phyloP scores from a whole-genome alignment of 257 asterid species.

The Ophiorrhiza pumila region DNA sequence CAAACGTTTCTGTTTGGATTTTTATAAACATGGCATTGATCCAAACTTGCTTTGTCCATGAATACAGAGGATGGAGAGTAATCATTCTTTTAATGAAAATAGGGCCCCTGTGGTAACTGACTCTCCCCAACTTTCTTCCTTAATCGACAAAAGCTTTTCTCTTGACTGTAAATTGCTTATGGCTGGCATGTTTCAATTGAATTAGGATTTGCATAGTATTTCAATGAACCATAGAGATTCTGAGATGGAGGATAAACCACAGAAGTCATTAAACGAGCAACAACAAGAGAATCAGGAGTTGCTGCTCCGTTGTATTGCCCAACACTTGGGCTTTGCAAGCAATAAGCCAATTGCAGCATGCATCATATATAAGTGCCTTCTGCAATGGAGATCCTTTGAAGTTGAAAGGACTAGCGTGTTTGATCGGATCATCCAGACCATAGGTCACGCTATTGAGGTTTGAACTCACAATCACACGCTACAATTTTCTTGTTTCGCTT shows the following conservation, averaged over 20 bases:
- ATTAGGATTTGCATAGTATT: constrained; percentile 83
- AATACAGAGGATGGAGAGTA: constrained; percentile 82
- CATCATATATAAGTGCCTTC: constrained; percentile 88
- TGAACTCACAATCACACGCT: constrained; percentile 24
- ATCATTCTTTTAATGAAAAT: constrained; percentile 50
- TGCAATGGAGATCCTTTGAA: constrained; percentile 98
- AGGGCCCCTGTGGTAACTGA: constrained; percentile 65
- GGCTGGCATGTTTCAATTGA: constrained; percentile 28
- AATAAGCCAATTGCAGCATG: constrained; percentile 94
- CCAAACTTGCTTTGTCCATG: constrained; percentile 27
- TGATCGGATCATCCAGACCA: constrained; percentile 91
- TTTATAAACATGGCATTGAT: constrained; percentile 14
- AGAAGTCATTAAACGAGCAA: constrained; percentile 89
- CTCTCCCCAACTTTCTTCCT: constrained; percentile 23
- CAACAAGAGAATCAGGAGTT: constrained; percentile 95
- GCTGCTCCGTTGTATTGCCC: constrained; percentile 80
- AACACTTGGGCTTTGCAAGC: constrained; percentile 82
- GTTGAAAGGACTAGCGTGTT: constrained; percentile 94
- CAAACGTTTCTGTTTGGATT: neutral
- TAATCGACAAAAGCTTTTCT: constrained; percentile 14
- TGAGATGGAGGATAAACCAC: constrained; percentile 92
- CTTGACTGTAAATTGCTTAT: constrained; percentile 11
- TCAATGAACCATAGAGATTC: constrained; percentile 56
- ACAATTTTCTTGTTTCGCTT: constrained; percentile 12
- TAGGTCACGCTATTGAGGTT: constrained; percentile 98